Evolutionary conservation across 495 filamentous ascomycete species (phyloP), one percentile per base, ranked within the genome.

Genomic region (Neurospora hispaniola): DNA sequence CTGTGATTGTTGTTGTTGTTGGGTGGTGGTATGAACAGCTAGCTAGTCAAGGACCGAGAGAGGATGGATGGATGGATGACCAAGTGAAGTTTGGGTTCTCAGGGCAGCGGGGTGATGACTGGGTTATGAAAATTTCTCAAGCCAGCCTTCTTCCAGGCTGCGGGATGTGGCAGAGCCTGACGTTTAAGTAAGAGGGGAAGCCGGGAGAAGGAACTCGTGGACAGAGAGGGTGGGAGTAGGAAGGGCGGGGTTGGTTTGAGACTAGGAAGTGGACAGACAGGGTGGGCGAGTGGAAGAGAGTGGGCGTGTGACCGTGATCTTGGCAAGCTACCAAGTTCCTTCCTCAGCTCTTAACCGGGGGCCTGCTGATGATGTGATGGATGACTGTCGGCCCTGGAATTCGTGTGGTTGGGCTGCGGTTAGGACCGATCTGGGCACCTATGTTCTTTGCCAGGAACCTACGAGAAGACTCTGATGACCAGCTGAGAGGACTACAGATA

Each of bases 1-100:
- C 27, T 31, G 27, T 31, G 27, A 31, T 31, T 70, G 46, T 44
- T 9, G 71, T 35, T 41, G 20, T 39, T 69, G 23, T 12, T 62
- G 62, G 74, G 54, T 70, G 71, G 71, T 76, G 70, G 66, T 62
- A 42, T 71, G 42, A n/a, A 35, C n/a, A 20, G 40, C 62, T n/a
- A 20, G 40, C 62, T n/a, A 10, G 68, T 70, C 42, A 71, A 41
- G 40, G 70, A 41, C 43, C 40, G 35, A 31, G 70, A 41, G 54
- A 18, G 54, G 54, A 66, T 5, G 5, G 35, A 38, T 31, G 27
- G 27, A 31, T 38, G 54, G 27, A 35, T 66, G 54, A 66, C 54
- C 27, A 66, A 8, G 54, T 66, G 54, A 62, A 38, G 54, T 66
- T 27, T 66, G 54, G 54, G 35, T 35, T 66, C 27, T 66, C 54